Evolutionary conservation across 1,284 basidiomycete genomes (phyloP).

Genomic region (Pseudozyma thailandica): DNA sequence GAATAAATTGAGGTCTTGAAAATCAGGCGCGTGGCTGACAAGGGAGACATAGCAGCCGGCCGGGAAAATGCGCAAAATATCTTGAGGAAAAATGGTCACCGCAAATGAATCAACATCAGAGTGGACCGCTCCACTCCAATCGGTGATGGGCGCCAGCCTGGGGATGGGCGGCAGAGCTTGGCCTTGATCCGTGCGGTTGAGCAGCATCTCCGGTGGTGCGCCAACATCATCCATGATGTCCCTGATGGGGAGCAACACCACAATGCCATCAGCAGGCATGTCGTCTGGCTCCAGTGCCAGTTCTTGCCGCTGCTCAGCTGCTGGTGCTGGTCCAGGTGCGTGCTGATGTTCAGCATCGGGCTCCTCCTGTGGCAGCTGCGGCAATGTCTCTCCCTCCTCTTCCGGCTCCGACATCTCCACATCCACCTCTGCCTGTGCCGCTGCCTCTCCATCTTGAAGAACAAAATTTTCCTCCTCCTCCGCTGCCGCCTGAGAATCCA

Average conservation of each 20-base stretch:
- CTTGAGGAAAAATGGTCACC: conserved; percentile 7
- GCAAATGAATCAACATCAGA: conserved; percentile 17
- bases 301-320: neutral
- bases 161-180: neutral
- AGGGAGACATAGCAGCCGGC: neutral
- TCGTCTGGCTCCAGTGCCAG: neutral
- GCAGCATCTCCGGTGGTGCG: neutral
- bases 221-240: neutral
- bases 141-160: neutral
- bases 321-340: neutral
- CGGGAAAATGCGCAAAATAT: conserved; percentile 2
- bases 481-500: too few species aligned
- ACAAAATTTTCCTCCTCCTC: too few species aligned
- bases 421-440: too few species aligned
- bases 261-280: conserved; percentile 1
- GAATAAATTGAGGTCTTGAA: neutral
- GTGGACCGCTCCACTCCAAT: neutral
- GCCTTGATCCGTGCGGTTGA: too few species aligned
- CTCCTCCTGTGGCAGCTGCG: too few species aligned
- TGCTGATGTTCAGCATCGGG: too few species aligned
- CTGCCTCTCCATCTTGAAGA: too few species aligned
- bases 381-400: too few species aligned
- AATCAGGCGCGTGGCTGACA: neutral
- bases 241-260: neutral
- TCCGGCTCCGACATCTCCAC: too few species aligned